These are phyloP conservation scores for Aspergillaceae sp. DNA, from an alignment of 2,329 filamentous ascomycete genomes.

Conservation along the genomic window DNA sequence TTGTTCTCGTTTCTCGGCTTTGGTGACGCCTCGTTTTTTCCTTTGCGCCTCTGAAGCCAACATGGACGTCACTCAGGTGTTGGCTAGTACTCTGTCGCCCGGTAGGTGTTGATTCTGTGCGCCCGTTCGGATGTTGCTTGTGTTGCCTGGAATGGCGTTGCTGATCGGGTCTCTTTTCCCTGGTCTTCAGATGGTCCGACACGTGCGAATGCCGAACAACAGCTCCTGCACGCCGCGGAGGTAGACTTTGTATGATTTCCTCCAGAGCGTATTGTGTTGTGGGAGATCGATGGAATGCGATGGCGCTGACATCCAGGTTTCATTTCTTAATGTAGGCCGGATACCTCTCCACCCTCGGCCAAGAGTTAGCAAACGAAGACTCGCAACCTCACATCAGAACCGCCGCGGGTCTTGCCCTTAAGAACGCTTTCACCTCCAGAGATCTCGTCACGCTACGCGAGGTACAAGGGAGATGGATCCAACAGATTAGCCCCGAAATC, in stretches of 20 bases:
- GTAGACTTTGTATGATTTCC: slow-evolving; percentile 74
- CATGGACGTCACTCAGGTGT: slow-evolving; percentile 97
- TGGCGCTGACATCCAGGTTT: not conserved
- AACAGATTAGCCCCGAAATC: slow-evolving; percentile 68
- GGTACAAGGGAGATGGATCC: slow-evolving; percentile 88
- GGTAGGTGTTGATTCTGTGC: slow-evolving; percentile 47
- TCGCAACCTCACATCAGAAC: slow-evolving; percentile 77
- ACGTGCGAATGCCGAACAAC: slow-evolving; percentile 86
- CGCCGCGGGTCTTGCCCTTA: slow-evolving; percentile 90
- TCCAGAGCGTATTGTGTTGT: slow-evolving; percentile 5
- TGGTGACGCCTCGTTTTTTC: slow-evolving; percentile 3
- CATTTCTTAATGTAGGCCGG: slow-evolving; percentile 53
- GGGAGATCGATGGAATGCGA: not conserved
- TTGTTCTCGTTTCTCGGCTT: no score
- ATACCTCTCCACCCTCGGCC: slow-evolving; percentile 86
- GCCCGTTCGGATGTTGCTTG: slow-evolving; percentile 22
- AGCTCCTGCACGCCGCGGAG: slow-evolving; percentile 85
- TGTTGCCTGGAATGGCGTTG: slow-evolving; percentile 8
- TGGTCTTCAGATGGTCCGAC: slow-evolving; percentile 65
- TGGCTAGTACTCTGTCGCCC: slow-evolving; percentile 90
- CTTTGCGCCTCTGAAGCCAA: slow-evolving; percentile 34
- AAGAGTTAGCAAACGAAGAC: slow-evolving; percentile 86
- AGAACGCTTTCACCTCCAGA: slow-evolving; percentile 95
- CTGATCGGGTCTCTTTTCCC: slow-evolving; percentile 17
- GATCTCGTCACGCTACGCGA: slow-evolving; percentile 80